These are phyloP conservation scores for Paramecium pentaurelia DNA, from an alignment of 73 alveolate genomes.

Conservation along the genomic window DNA sequence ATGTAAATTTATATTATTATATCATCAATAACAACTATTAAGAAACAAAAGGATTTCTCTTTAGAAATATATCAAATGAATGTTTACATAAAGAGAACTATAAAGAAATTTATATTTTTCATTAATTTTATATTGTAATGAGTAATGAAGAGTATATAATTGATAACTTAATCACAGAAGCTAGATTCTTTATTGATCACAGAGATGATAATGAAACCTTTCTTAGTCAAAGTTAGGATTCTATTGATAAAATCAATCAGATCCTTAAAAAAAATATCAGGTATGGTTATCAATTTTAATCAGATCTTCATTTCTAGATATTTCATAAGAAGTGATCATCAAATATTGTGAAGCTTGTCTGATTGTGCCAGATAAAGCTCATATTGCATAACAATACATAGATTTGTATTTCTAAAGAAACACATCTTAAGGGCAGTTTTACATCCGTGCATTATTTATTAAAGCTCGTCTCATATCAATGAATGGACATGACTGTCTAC, in stretches of 20 bases:
- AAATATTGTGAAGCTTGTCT: conserved; percentile 36
- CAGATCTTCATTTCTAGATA: not conserved
- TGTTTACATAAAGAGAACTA: too few species aligned
- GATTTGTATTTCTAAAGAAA: conserved; percentile 84
- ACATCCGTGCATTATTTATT: conserved; percentile 91
- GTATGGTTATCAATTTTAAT: not conserved
- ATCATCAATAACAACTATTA: not conserved
- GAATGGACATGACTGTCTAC: conserved; percentile 72
- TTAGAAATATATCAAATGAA: too few species aligned
- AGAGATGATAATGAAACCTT: conserved; percentile 29
- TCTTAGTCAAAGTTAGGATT: conserved; percentile 6
- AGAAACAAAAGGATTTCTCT: not conserved
- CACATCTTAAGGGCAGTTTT: conserved; percentile 88
- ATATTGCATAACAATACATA: conserved; percentile 83
- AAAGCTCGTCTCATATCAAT: conserved; percentile 80
- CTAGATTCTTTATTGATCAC: conserved; percentile 44
- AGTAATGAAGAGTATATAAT: conserved; percentile 18
- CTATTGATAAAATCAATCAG: not conserved
- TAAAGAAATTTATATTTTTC: not conserved
- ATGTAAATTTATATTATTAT: not conserved
- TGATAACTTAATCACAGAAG: not conserved
- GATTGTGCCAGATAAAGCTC: conserved; percentile 70
- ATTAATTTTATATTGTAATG: not conserved
- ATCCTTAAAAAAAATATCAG: conserved; percentile 21
- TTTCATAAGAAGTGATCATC: not conserved